Percentiles rank a stretch among this genome's conserved stretches.
These are phyloP conservation scores for Hygrocybe coccinea DNA, from an alignment of 768 basidiomycete genomes.

Conservation along the genomic window DNA sequence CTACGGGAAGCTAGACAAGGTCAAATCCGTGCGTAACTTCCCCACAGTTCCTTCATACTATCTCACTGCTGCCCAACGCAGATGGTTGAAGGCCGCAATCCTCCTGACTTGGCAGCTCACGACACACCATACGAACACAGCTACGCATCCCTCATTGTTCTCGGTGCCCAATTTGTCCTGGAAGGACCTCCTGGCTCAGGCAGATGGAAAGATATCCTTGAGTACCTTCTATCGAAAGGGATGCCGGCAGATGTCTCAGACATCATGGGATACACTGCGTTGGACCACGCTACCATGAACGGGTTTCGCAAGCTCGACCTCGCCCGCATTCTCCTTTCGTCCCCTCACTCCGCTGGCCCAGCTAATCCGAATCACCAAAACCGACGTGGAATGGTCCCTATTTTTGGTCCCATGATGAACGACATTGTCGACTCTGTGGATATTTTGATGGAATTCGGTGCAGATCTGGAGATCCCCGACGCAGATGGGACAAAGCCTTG, in stretches of 20 bases:
- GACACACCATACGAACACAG: conserved; percentile 43
- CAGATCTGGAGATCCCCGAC: conserved; percentile 39
- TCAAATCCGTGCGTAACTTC: too few species aligned
- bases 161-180: conserved; percentile 37
- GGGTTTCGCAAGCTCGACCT: conserved; percentile 26
- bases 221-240: conserved; percentile 39
- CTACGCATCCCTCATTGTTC: conserved; percentile 37
- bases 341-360: conserved; percentile 20
- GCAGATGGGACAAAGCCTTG: conserved; percentile 35
- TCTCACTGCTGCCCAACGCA: conserved; percentile 9
- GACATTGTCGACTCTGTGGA: conserved; percentile 34
- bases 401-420: conserved; percentile 31
- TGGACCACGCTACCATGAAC: conserved; percentile 41
- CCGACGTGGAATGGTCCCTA: conserved; percentile 43
- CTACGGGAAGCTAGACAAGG: too few species aligned
- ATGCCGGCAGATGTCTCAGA: conserved; percentile 39
- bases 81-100: conserved; percentile 27
- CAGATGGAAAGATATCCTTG: conserved; percentile 34
- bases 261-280: conserved; percentile 46
- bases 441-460: conserved; percentile 46
- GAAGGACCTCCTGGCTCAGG: conserved; percentile 11
- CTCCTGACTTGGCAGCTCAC: conserved; percentile 35
- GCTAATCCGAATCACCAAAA: conserved; percentile 48
- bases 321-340: conserved; percentile 36
- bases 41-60: too few species aligned